Base-by-base conservation (phyloP, 805 yeast genomes). In the Debaryomyces maramus region DNA sequence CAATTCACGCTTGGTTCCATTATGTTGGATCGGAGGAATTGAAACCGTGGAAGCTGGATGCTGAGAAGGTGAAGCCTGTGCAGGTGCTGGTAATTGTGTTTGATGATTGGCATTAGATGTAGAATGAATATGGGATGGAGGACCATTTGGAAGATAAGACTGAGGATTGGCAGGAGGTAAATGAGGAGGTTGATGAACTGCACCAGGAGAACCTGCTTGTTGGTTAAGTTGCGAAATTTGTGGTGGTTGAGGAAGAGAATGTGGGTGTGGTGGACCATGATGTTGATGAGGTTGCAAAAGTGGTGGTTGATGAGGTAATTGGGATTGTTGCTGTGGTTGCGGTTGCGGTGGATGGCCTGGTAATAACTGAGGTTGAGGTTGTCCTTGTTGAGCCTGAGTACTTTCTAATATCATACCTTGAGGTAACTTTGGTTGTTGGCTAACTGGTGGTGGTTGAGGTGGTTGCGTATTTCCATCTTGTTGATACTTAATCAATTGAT, bases 401-500 rank as follows among this genome's bases (percentile, higher is more conserved):
- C 67, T 60, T 49, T 69, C 74, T 56, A 83, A 80, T n/a, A 81
- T 77, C 73, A 82, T 79, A 4, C 80, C 80, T 43, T 74, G 81
- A 23, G 84, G 83, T 56, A 78, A 61, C 57, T 78, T 67, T 47
- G 82, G 78, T 62, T 83, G 83, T 60, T 80, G 78, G 49, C 75
- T 70, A 14, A 66, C 69, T 52, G 88, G 84, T n/a, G 85, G 85
- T 8, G 85, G 85, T 36, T 80, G 81, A 3, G 80, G 80, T 16
- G 80, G 75, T 41, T 79, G 77, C 22, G 75, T 73, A 45, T 81
- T 80, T 38, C 86, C 85, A 49, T 81, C 84, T 51, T 80, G 79
- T 64, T 81, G 83, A 61, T 80, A 80, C 56, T 81, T 80, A 39
- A 82, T 79, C 56, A 93, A 73, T 52, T 89, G 95, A 49, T 89